Percentiles rank a stretch among this genome's conserved stretches.
Conservation (phyloP, 345 rosid species). For the Eutrema yunnanense region DNA sequence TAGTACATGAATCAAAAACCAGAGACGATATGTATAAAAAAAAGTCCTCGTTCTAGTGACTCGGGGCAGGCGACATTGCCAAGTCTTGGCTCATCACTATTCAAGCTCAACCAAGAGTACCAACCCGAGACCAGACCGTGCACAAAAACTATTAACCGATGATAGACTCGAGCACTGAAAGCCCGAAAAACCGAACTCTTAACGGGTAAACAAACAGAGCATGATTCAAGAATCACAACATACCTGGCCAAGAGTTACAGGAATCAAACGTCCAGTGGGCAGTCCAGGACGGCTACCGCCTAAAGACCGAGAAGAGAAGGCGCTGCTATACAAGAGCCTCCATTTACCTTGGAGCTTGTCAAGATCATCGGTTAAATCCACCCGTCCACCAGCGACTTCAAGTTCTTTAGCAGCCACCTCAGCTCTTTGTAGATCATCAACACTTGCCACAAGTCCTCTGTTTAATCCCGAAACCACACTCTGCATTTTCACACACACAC, state of each 20-base stretch:
- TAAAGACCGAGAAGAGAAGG: slow-evolving; percentile 80
- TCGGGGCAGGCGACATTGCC: neutral
- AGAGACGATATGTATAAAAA: neutral
- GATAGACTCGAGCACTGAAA: neutral
- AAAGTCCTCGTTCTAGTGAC: neutral
- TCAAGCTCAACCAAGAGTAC: neutral
- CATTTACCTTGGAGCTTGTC: slow-evolving; percentile 83
- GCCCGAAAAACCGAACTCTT: neutral
- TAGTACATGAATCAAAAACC: neutral
- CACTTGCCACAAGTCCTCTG: slow-evolving; percentile 76
- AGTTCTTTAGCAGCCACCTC: slow-evolving; percentile 72
- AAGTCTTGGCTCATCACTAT: neutral
- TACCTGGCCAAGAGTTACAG: slow-evolving; percentile 92
- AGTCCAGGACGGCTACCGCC: slow-evolving; percentile 95
- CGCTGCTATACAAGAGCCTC: slow-evolving; percentile 88
- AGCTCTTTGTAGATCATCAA: slow-evolving; percentile 58
- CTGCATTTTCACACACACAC: slow-evolving; percentile 36
- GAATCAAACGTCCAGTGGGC: slow-evolving; percentile 81
- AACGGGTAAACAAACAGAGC: neutral
- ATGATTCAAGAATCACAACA: neutral
- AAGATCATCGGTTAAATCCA: slow-evolving; percentile 49
- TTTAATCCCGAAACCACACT: slow-evolving; percentile 74
- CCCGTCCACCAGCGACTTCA: slow-evolving; percentile 61
- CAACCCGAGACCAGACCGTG: neutral
- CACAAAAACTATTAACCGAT: neutral